Percentiles rank a stretch among this genome's conserved stretches.
Evolutionary conservation across 2,329 filamentous ascomycete species (phyloP).

Genomic region (Nigrospora osmanthi): DNA sequence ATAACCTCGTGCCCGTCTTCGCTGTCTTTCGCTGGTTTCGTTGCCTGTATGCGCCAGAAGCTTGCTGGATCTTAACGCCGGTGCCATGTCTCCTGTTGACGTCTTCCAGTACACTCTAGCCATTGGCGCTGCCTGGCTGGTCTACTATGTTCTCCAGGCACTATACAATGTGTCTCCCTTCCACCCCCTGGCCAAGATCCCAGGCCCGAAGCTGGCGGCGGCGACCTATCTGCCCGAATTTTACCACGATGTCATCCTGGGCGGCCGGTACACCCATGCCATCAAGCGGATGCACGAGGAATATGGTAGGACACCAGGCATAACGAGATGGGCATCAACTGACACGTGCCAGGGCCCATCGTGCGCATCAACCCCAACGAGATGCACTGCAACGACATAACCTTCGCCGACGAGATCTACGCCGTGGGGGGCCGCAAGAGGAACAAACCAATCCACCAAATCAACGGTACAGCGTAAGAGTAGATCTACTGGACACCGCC

Average conservation of each 20-base stretch:
- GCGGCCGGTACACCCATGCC: slow-evolving; percentile 24
- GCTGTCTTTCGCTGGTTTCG: no score
- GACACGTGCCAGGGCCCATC: slow-evolving; percentile 21
- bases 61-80: no score
- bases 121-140: slow-evolving; percentile 11
- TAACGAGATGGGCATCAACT: neutral
- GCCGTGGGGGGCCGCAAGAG: slow-evolving; percentile 15
- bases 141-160: slow-evolving; percentile 17
- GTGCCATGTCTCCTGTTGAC: no score
- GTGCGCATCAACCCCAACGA: slow-evolving; percentile 31
- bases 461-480: slow-evolving; percentile 9
- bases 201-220: slow-evolving; percentile 27
- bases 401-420: slow-evolving; percentile 30
- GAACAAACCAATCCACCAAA: slow-evolving; percentile 14
- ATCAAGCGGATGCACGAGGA: slow-evolving; percentile 26
- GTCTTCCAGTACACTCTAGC: no score
- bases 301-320: slow-evolving; percentile 18
- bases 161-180: slow-evolving; percentile 30
- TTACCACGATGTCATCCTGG: slow-evolving; percentile 26
- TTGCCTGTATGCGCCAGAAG: no score
- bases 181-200: slow-evolving; percentile 28
- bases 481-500: neutral
- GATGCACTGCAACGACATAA: slow-evolving; percentile 26
- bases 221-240: slow-evolving; percentile 27
- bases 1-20: no score